Evolutionary conservation across 768 basidiomycete species (phyloP).

Genomic region (Xanthoconium stramineum): DNA sequence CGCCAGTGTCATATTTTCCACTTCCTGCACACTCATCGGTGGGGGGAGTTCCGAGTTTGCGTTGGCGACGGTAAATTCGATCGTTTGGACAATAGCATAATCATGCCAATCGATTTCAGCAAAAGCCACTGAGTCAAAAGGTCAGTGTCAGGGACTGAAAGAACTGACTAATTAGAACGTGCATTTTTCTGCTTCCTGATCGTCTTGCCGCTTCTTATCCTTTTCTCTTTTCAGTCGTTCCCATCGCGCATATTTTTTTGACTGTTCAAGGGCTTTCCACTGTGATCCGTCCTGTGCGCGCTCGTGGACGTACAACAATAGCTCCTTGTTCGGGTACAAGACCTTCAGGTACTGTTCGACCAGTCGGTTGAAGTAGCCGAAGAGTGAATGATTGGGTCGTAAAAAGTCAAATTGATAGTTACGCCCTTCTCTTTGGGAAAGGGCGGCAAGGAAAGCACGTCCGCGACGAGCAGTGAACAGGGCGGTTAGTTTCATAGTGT

Average conservation of each 20-base stretch:
- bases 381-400: constrained; percentile 92
- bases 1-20: constrained; percentile 93
- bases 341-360: constrained; percentile 95
- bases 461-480: constrained; percentile 93
- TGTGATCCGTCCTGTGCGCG: constrained; percentile 62
- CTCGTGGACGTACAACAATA: constrained; percentile 68
- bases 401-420: constrained; percentile 99
- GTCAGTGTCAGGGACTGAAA: constrained; percentile 1
- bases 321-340: constrained; percentile 76
- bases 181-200: constrained; percentile 89
- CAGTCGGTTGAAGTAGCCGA: constrained; percentile 94
- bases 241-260: constrained; percentile 82
- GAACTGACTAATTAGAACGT: constrained; percentile 30
- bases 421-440: constrained; percentile 85
- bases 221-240: constrained; percentile 79
- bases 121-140: constrained; percentile 65
- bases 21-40: constrained; percentile 94
- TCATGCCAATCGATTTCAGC: constrained; percentile 99
- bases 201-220: constrained; percentile 83
- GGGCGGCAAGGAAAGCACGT: constrained; percentile 75
- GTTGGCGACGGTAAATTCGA: constrained; percentile 94
- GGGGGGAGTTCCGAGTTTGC: constrained; percentile 87
- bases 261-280: constrained; percentile 77
- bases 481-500: constrained; percentile 95
- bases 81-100: constrained; percentile 96